Evolutionary conservation across 768 basidiomycete genomes (phyloP), one percentile per base, ranked within the genome.

Genomic region (Mycena galericulata): DNA sequence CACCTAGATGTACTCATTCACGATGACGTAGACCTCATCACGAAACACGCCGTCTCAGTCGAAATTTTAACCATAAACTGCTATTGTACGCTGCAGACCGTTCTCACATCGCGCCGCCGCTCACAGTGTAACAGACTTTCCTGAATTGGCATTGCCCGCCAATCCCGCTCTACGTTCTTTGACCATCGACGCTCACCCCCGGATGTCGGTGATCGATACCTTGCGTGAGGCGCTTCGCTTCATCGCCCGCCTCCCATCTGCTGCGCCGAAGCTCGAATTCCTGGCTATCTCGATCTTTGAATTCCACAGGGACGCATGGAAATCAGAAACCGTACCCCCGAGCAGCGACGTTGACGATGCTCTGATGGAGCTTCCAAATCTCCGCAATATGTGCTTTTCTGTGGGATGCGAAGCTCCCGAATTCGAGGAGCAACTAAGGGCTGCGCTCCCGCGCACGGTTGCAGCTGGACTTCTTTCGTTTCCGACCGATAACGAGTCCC

Each of bases 401-500:
- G 59, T 26, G 47, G 36, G 34, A 36, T 14, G 6, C 9, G 46
- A 49, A 20, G 59, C 30, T 24, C 22, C 36, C 22, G 59, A n/a
- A 11, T 60, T 60, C 20, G 59, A 60, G 6, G 22, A 47, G 34
- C 32, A 46, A 6, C 8, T 60, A 8, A 30, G 46, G 27, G 46
- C 7, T 22, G 24, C 49, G 15, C 47, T 60, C 32, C 59, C 59
- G 9, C 24, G 46, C 2, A 36, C 59, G 15, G 38, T 20, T 20
- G 59, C 45, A 3, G 46, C 59, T 12, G 59, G 46, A 4, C 30
- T 60, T 24, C 36, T 60, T 12, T 60, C 59, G 17, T 60, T 60
- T 49, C 46, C 57, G 14, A 58, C 57, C 18, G n/a, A n/a, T n/a
- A n/a, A n/a, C n/a, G n/a, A n/a, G n/a, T n/a, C n/a, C n/a, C n/a